Evolutionary conservation across 768 basidiomycete species (phyloP).

Genomic region (Naganishia vishniacii): DNA sequence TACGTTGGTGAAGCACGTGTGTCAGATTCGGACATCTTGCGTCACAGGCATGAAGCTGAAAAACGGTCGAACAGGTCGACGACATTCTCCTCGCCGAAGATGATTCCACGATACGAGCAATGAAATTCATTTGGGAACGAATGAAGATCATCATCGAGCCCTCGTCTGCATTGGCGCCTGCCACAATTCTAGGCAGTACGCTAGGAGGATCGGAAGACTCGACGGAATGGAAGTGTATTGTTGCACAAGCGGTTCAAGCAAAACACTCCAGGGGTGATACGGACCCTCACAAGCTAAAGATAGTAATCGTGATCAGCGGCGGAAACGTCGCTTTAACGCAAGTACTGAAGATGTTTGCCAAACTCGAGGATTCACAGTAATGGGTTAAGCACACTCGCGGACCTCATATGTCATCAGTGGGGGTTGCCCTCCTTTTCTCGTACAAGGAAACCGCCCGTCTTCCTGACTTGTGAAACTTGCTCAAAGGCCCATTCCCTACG

Average conservation of each 20-base stretch:
- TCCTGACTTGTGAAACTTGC: constrained; percentile 58
- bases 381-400: not conserved
- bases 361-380: not conserved
- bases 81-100: constrained; percentile 21
- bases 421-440: constrained; percentile 46
- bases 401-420: not conserved
- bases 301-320: constrained; percentile 13
- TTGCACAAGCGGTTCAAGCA: not conserved
- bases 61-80: constrained; percentile 12
- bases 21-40: not conserved
- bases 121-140: constrained; percentile 24
- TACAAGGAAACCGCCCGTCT: constrained; percentile 63
- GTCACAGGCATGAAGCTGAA: not conserved
- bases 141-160: constrained; percentile 27
- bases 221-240: constrained; percentile 7
- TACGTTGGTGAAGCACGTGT: constrained; percentile 1
- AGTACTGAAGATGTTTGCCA: constrained; percentile 9
- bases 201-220: constrained; percentile 6
- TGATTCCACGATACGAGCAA: constrained; percentile 12
- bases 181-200: constrained; percentile 15
- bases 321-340: not conserved
- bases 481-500: constrained; percentile 52
- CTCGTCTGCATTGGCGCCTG: constrained; percentile 12
- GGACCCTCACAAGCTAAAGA: not conserved
- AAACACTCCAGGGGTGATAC: not conserved